These are phyloP conservation scores for Monosiga brevicollis DNA, from an alignment of 78 protist species.

Conservation along the genomic window DNA sequence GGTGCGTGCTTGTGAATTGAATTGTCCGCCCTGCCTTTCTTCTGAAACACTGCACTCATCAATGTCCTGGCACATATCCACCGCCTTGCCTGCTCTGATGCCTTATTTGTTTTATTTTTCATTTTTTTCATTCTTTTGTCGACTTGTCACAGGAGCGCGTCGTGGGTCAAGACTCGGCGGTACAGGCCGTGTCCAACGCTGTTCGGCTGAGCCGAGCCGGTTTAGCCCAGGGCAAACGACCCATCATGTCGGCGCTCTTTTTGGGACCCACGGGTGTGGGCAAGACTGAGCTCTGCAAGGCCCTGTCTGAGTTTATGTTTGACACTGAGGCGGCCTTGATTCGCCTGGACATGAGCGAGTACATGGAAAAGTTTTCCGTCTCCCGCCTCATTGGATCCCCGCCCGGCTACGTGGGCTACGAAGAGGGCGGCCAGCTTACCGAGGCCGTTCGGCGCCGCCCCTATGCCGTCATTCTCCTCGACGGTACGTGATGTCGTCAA, in stretches of 20 bases:
- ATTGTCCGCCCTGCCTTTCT: too few species aligned
- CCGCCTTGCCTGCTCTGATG: too few species aligned
- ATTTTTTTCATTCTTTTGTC: too few species aligned
- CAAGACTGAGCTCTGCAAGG: constrained; percentile 96
- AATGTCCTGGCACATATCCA: too few species aligned
- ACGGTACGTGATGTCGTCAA: too few species aligned
- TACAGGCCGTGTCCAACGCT: constrained; percentile 85
- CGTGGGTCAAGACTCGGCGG: constrained; percentile 93
- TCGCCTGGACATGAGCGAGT: constrained; percentile 96
- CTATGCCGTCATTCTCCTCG: constrained; percentile 91
- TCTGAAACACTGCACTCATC: too few species aligned
- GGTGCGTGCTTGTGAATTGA: too few species aligned
- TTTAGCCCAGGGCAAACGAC: constrained; percentile 61
- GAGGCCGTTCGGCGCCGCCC: constrained; percentile 96
- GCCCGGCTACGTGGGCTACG: constrained; percentile 37
- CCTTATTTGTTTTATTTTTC: too few species aligned
- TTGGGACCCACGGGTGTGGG: constrained; percentile 88
- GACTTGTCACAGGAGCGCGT: constrained; percentile 55
- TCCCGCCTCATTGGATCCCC: constrained; percentile 90
- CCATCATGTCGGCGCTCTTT: constrained; percentile 87
- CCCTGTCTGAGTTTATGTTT: constrained; percentile 72
- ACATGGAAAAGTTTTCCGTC: constrained; percentile 87
- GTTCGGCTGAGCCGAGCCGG: constrained; percentile 90
- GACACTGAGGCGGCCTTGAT: constrained; percentile 82
- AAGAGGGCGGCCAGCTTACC: constrained; percentile 97